Conservation (phyloP, 2,329 filamentous ascomycete genomes). For the Pseudodiploospora longispora region DNA sequence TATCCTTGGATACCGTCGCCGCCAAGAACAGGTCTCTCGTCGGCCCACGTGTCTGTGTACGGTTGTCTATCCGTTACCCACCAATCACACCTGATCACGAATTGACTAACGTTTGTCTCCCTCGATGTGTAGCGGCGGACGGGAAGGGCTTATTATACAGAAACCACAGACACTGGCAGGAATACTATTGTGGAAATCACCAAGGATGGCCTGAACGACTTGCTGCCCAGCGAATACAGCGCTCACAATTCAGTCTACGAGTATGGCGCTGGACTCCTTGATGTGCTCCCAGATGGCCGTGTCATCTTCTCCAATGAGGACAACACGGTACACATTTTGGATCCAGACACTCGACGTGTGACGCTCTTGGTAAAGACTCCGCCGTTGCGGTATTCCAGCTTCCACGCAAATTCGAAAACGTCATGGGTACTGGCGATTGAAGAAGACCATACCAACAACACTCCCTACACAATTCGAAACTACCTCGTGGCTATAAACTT, state of each 20-base stretch:
- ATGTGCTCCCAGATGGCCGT: slow-evolving; percentile 27
- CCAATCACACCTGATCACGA: neutral
- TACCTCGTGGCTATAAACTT: slow-evolving; percentile 32
- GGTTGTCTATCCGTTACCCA: slow-evolving; percentile 1
- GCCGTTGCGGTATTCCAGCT: slow-evolving; percentile 37
- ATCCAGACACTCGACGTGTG: slow-evolving; percentile 27
- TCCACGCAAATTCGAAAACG: slow-evolving; percentile 30
- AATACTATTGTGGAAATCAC: slow-evolving; percentile 36
- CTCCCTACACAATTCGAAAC: slow-evolving; percentile 25
- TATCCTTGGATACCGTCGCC: slow-evolving; percentile 28
- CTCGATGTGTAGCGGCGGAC: slow-evolving; percentile 15
- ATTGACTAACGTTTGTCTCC: neutral
- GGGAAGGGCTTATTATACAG: slow-evolving; percentile 29
- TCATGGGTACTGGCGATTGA: slow-evolving; percentile 42
- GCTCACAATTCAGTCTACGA: slow-evolving; percentile 41
- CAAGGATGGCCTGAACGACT: slow-evolving; percentile 23
- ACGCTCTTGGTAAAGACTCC: slow-evolving; percentile 22
- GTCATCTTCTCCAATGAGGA: slow-evolving; percentile 40
- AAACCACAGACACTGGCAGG: slow-evolving; percentile 31
- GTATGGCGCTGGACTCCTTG: slow-evolving; percentile 41
- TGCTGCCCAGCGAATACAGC: slow-evolving; percentile 36
- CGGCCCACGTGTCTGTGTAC: slow-evolving; percentile 29
- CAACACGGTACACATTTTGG: slow-evolving; percentile 34
- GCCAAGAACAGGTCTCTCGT: slow-evolving; percentile 25
- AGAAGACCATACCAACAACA: slow-evolving; percentile 38